Percentiles rank a stretch among this genome's conserved stretches.
phyloP scores from a whole-genome alignment of 768 basidiomycete genomes.

The Lentinula aciculospora region DNA sequence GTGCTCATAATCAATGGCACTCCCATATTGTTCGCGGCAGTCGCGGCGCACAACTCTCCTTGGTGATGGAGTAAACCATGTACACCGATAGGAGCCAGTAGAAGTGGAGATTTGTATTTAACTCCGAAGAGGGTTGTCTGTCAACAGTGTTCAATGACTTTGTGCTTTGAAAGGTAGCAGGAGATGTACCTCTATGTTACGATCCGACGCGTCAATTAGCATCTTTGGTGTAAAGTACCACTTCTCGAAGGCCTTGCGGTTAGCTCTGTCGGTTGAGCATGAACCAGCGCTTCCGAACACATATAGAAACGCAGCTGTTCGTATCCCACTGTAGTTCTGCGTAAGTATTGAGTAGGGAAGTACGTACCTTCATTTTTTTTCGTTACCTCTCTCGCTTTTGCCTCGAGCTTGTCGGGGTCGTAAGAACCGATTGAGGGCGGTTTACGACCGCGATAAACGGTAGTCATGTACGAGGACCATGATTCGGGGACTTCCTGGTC shows the following conservation, averaged over 20 bases:
- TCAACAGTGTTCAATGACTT: conserved; percentile 27
- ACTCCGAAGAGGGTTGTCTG: conserved; percentile 28
- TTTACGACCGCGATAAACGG: background rate
- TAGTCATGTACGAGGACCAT: background rate
- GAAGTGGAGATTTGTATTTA: conserved; percentile 32
- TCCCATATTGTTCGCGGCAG: conserved; percentile 38
- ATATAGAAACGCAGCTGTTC: conserved; percentile 21
- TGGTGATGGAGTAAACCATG: conserved; percentile 33
- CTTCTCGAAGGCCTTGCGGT: conserved; percentile 35
- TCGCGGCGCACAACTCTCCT: conserved; percentile 41
- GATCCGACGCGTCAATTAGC: conserved; percentile 46
- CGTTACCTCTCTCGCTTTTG: background rate
- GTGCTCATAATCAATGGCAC: conserved; percentile 42
- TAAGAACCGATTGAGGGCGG: background rate
- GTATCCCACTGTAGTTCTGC: background rate
- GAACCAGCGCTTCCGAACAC: conserved; percentile 50
- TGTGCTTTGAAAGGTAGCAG: background rate
- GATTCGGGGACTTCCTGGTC: background rate
- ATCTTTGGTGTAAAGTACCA: background rate
- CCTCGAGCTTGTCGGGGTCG: background rate
- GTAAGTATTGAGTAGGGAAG: background rate
- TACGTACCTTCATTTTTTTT: background rate
- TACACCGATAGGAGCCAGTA: conserved; percentile 30
- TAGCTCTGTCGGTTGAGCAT: conserved; percentile 38
- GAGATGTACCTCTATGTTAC: background rate